phyloP scores from a whole-genome alignment of 2,329 filamentous ascomycete genomes.

The Colletotrichum theobromicola region DNA sequence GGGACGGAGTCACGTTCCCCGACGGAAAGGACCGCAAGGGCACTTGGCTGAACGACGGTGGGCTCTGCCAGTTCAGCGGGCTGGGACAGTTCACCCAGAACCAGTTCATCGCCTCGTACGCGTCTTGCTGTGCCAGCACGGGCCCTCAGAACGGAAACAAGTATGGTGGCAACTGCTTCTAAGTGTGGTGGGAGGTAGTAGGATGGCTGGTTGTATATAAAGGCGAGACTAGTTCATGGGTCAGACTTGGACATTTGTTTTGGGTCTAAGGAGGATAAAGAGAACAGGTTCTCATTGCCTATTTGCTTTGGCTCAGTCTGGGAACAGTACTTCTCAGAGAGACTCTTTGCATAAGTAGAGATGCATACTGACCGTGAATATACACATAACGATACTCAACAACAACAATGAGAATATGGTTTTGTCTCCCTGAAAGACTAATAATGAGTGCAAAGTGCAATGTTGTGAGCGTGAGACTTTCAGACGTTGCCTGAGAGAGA shows the following conservation, averaged over 20 bases:
- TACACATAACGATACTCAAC: not conserved
- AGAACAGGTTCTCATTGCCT: not conserved
- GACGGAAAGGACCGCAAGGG: not conserved
- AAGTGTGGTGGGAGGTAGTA: not conserved
- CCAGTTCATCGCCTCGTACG: not conserved
- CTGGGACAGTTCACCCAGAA: not conserved
- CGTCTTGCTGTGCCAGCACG: not conserved
- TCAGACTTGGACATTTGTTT: too few relatives aligned
- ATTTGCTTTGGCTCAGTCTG: not conserved
- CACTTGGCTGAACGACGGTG: not conserved
- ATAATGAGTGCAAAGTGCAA: rapidly evolving
- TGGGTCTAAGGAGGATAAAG: not conserved
- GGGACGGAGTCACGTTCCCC: not conserved
- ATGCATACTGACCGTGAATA: not conserved
- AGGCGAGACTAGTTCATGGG: rapidly evolving
- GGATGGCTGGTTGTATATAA: not conserved
- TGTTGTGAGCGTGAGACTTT: not conserved
- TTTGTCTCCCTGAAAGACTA: not conserved
- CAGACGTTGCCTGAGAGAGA: not conserved
- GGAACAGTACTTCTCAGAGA: not conserved
- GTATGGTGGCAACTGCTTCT: not conserved
- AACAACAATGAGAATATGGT: rapidly evolving
- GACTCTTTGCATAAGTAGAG: not conserved
- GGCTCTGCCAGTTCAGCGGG: not conserved
- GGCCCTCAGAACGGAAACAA: not conserved